Evolutionary conservation across 2,329 filamentous ascomycete genomes (phyloP), one percentile per base, ranked within the genome.

Genomic region (Trichoderma guizhouense): DNA sequence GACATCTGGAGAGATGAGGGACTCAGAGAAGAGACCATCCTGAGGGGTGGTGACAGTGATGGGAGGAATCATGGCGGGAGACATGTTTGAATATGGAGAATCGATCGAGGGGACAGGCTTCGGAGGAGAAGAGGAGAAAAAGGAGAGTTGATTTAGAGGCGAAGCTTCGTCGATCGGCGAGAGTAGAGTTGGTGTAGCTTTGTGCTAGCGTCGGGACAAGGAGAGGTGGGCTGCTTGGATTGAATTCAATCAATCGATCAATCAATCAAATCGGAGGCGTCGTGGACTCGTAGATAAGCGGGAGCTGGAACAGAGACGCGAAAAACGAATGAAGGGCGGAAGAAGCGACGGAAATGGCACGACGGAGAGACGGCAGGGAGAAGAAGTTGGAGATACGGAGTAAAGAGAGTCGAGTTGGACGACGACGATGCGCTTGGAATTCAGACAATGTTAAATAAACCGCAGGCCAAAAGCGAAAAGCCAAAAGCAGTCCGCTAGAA

Each of bases 1-100:
- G 76, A 98, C 92, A 69, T 88, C 85, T 24, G 93, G 89, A 28
- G 93, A 94, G 82, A 98, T 91, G 78, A 98, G 91, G 73, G 89
- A 84, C 74, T 88, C 79, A 71, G 91, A 88, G 87, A 98, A 98
- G 81, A 98, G 92, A 43, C 89, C 91, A 76, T 88, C 71, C 36
- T 70, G 57, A 36, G 39, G 60, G 7, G 57, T 64, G 21, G 66
- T 71, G 71, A 65, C 3, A 28, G 67, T 69, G 15, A 65, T 60
- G 66, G 39, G 58, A n/a, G 63, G 53, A 24, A 69, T 55, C 9
- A n/a, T 32, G 15, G 69, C 55, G 63, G 63, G 64, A n/a, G 64
- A 68, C 58, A 63, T 63, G 34, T 28, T 62, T 53, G 39, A 14
- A 24, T 26, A 47, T 58, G 9, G 21, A 30, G 32, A 14, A 8